A percentile compares a stretch with the other conserved stretches of the same genome.
Evolutionary conservation across 148 eudicot genomes (phyloP).

Genomic region (Cornus kousa): DNA sequence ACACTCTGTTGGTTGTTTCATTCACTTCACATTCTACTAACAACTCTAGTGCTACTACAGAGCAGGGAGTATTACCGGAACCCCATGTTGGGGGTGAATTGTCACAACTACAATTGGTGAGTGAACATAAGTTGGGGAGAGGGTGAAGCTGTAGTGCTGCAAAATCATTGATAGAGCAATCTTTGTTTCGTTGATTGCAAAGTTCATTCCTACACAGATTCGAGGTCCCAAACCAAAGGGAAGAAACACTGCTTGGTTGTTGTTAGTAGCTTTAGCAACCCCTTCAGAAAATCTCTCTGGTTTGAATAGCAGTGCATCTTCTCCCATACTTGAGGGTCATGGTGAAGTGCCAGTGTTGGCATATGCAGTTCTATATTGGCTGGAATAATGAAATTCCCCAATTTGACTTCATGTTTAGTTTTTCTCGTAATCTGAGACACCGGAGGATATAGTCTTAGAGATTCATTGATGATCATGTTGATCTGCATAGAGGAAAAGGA

Average conservation of each 20-base stretch:
- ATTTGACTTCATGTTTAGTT: neutral
- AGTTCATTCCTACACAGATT: constrained; percentile 1
- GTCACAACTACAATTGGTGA: neutral
- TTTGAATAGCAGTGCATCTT: constrained; percentile 13
- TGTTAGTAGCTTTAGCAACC: constrained; percentile 8
- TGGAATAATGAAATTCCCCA: constrained; percentile 14
- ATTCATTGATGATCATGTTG: constrained; percentile 19
- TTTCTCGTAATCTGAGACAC: neutral
- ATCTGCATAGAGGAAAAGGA: neutral
- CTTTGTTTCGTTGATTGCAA: constrained; percentile 7
- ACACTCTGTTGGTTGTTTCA: neutral
- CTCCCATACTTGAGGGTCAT: constrained; percentile 18
- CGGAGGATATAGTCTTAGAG: constrained; percentile 19
- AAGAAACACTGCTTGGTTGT: neutral
- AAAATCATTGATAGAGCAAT: constrained; percentile 11
- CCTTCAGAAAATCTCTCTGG: constrained; percentile 17
- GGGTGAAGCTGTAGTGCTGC: neutral
- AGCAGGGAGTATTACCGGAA: constrained; percentile 8
- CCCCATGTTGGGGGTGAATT: constrained; percentile 2
- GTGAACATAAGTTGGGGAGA: constrained; percentile 9
- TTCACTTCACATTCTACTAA: neutral
- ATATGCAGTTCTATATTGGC: neutral
- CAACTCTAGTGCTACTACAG: neutral
- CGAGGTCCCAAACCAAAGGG: constrained; percentile 14
- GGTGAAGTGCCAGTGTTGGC: neutral